Conservation (phyloP, 139 green algal species). For the Tetratostichococcus sp. region DNA sequence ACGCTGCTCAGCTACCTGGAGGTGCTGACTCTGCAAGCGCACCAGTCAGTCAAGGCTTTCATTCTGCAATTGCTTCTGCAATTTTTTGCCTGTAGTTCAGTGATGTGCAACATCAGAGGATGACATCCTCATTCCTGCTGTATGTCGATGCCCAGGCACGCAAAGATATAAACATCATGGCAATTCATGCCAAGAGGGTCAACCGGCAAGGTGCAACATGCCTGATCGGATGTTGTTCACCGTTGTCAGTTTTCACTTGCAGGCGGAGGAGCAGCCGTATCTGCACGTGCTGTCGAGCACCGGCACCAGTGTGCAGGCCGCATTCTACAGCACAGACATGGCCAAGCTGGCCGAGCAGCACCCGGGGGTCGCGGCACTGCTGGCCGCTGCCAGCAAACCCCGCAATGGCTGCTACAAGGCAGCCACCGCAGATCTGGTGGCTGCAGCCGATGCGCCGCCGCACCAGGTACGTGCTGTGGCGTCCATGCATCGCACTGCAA, state of each 20-base stretch:
- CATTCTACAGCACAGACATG: conserved; percentile 35
- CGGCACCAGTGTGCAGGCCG: conserved; percentile 19
- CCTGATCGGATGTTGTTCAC: too few relatives aligned
- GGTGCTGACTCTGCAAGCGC: conserved; percentile 23
- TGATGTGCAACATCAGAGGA: too few relatives aligned
- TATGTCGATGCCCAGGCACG: too few relatives aligned
- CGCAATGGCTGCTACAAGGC: conserved; percentile 33
- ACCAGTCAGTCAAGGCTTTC: too few relatives aligned
- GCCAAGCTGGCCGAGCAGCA: neutral
- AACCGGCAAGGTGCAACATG: too few relatives aligned
- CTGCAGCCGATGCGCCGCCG: neutral
- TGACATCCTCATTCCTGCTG: too few relatives aligned
- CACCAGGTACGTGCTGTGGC: neutral
- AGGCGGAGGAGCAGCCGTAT: conserved; percentile 17
- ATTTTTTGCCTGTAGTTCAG: too few relatives aligned
- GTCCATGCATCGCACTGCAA: too few relatives aligned
- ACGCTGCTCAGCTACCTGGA: conserved; percentile 74
- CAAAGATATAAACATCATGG: too few relatives aligned
- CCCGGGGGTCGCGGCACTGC: conserved; percentile 5
- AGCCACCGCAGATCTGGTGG: conserved; percentile 13
- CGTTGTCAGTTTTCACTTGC: neutral
- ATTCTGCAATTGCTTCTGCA: too few relatives aligned
- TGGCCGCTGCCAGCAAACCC: conserved; percentile 17
- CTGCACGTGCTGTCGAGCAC: conserved; percentile 24
- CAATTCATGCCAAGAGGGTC: too few relatives aligned